Evolutionary conservation across 148 eudicot genomes (phyloP).

Genomic region (Silene latifolia): DNA sequence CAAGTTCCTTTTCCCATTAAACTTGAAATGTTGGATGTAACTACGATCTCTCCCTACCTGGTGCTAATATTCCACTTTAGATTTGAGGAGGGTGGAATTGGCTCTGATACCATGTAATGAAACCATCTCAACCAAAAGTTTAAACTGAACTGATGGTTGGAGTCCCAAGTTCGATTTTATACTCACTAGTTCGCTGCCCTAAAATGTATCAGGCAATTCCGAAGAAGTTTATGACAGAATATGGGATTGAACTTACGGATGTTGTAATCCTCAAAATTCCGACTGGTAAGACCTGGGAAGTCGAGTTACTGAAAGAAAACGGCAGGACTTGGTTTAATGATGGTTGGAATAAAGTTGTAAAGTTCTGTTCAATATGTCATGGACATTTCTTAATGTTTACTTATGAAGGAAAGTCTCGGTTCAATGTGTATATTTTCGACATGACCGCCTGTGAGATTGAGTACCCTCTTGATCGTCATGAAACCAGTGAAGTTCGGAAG

Average conservation of each 20-base stretch:
- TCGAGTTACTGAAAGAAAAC: slow-evolving; percentile 12
- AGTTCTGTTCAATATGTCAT: slow-evolving; percentile 24
- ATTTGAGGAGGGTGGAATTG: neutral
- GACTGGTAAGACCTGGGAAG: slow-evolving; percentile 29
- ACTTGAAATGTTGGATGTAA: no score
- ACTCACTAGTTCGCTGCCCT: no score
- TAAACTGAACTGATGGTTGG: no score
- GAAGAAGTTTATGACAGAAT: slow-evolving; percentile 24
- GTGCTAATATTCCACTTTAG: no score
- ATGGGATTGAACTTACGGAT: slow-evolving; percentile 20
- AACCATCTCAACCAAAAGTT: no score
- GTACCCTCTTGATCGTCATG: no score
- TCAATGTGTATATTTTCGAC: slow-evolving; percentile 35
- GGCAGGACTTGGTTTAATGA: slow-evolving; percentile 27
- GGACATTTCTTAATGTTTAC: slow-evolving; percentile 37
- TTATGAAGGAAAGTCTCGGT: slow-evolving; percentile 26
- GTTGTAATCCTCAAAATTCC: slow-evolving; percentile 28
- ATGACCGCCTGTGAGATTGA: no score
- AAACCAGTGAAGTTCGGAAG: no score
- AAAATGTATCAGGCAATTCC: no score
- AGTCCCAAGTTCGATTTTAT: no score
- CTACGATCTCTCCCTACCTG: no score
- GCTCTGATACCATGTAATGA: slow-evolving; percentile 27
- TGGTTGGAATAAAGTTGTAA: slow-evolving; percentile 39
- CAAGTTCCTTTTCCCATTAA: no score